Conservation (phyloP, 768 basidiomycete genomes). For the Rhodotorula paludigena region DNA sequence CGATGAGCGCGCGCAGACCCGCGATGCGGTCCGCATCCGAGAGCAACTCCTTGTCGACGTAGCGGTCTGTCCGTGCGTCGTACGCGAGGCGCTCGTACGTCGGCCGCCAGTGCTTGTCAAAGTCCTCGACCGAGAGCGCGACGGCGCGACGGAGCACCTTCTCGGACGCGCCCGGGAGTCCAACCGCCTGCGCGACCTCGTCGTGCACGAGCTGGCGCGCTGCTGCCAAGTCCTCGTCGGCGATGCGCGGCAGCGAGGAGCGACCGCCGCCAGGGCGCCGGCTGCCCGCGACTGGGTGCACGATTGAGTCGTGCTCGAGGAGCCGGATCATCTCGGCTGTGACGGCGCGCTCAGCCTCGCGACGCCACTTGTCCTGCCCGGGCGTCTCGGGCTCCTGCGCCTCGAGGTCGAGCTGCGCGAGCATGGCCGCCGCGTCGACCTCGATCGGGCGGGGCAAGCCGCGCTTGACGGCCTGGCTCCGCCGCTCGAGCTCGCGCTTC, state of each 20-base stretch:
- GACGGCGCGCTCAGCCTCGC: slow-evolving; percentile 61
- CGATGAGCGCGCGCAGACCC: slow-evolving; percentile 62
- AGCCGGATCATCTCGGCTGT: slow-evolving; percentile 71
- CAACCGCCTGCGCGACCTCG: slow-evolving; percentile 73
- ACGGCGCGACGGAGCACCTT: slow-evolving; percentile 75
- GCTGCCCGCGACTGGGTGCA: slow-evolving; percentile 83
- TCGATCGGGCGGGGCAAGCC: slow-evolving; percentile 80
- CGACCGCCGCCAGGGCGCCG: slow-evolving; percentile 61
- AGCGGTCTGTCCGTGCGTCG: slow-evolving; percentile 56
- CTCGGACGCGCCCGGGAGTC: slow-evolving; percentile 75
- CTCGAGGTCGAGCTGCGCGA: slow-evolving; percentile 55
- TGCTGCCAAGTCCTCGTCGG: slow-evolving; percentile 64
- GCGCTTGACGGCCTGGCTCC: slow-evolving; percentile 73
- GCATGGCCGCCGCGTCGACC: slow-evolving; percentile 63
- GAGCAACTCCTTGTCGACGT: slow-evolving; percentile 65
- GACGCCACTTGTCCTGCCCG: slow-evolving; percentile 47
- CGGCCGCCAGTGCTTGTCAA: slow-evolving; percentile 36
- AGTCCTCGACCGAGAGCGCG: slow-evolving; percentile 42
- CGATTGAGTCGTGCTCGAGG: slow-evolving; percentile 79
- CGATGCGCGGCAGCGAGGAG: slow-evolving; percentile 68
- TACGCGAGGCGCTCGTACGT: slow-evolving; percentile 57
- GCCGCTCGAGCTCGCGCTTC: slow-evolving; percentile 68
- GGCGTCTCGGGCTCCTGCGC: slow-evolving; percentile 50
- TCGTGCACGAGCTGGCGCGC: slow-evolving; percentile 69
- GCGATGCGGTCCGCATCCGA: slow-evolving; percentile 58